Percentiles rank a stretch among this genome's conserved stretches.
Evolutionary conservation across 306 rosid species (phyloP).

Genomic region (Sicyos edulis): DNA sequence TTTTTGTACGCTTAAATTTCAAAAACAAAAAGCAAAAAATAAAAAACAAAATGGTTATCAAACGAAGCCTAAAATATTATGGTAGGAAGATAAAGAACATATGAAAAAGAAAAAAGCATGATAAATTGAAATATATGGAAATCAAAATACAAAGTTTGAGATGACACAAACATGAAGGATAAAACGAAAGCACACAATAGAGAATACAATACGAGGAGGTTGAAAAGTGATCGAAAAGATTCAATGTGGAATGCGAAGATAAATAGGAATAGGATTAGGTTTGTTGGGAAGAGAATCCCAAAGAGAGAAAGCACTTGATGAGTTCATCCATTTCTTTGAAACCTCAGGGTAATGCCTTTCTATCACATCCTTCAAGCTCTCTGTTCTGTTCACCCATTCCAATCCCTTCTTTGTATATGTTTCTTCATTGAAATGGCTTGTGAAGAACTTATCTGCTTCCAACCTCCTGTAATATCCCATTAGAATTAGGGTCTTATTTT

Average conservation of each 20-base stretch:
- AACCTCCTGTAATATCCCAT: slow-evolving; percentile 40
- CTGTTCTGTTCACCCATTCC: slow-evolving; percentile 60
- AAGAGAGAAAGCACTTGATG: slow-evolving; percentile 61
- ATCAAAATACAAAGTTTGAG: no score
- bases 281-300: slow-evolving; percentile 55
- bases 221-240: background rate
- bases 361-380: slow-evolving; percentile 60
- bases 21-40: no score
- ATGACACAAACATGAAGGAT: no score
- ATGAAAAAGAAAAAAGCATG: no score
- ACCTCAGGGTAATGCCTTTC: slow-evolving; percentile 52
- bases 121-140: no score
- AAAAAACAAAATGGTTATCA: no score
- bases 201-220: no score
- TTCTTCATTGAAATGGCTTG: slow-evolving; percentile 51
- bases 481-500: no score
- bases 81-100: no score
- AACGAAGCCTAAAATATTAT: no score
- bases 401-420: slow-evolving; percentile 58
- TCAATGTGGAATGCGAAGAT: slow-evolving; percentile 22
- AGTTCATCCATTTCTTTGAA: slow-evolving; percentile 52
- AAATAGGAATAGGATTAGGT: slow-evolving; percentile 35
- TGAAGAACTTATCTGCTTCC: slow-evolving; percentile 72
- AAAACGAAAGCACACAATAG: no score
- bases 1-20: no score